Percentiles rank a stretch among this genome's conserved stretches.
Conservation (phyloP, 768 basidiomycete genomes). For the Psilocybe azurescens region DNA sequence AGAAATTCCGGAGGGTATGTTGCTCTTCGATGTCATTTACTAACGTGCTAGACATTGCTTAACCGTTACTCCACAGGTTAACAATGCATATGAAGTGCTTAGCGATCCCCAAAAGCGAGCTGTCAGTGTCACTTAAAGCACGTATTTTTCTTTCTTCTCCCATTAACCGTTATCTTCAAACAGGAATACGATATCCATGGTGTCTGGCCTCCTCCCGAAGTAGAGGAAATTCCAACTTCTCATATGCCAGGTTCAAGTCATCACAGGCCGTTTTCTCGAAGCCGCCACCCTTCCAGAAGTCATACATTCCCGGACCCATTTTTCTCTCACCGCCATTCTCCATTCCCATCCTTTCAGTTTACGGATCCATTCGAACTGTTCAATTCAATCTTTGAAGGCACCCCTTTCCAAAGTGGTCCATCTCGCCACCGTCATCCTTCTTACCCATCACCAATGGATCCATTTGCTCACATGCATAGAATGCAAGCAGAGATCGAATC, state of each 20-base stretch:
- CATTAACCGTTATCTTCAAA: constrained; percentile 3
- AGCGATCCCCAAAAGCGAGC: constrained; percentile 63
- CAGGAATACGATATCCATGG: constrained; percentile 76
- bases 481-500: constrained; percentile 37
- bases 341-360: constrained; percentile 51
- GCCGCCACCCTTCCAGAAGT: constrained; percentile 27
- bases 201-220: constrained; percentile 72
- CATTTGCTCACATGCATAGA: constrained; percentile 38
- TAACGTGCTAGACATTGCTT: constrained; percentile 3
- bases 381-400: constrained; percentile 67
- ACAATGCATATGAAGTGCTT: constrained; percentile 81
- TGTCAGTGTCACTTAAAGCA: constrained; percentile 33
- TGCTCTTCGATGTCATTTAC: neutral
- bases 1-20: constrained; percentile 49
- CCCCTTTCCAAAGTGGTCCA: constrained; percentile 28
- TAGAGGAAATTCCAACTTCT: constrained; percentile 28
- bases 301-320: constrained; percentile 48
- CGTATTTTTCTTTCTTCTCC: constrained; percentile 7
- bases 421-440: constrained; percentile 34
- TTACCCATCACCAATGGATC: constrained; percentile 30
- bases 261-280: constrained; percentile 27
- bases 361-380: constrained; percentile 81
- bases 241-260: constrained; percentile 27
- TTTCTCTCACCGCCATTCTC: constrained; percentile 36
- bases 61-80: constrained; percentile 50